Percentiles rank a stretch among this genome's conserved stretches.
Evolutionary conservation across 2,329 filamentous ascomycete species (phyloP).

Genomic region (Aplosporella prunicola): DNA sequence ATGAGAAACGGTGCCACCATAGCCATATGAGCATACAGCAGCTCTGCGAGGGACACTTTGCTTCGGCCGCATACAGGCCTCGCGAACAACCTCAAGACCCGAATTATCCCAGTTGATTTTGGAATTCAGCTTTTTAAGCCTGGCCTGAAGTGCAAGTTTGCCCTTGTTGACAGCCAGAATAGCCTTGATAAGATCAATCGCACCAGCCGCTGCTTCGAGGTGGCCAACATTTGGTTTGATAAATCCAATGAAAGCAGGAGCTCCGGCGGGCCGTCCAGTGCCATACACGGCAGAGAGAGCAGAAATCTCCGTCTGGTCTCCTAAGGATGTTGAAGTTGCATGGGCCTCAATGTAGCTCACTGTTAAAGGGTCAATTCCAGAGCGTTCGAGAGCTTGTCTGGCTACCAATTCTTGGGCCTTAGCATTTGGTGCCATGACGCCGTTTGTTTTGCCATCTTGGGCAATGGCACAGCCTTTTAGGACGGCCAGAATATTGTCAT

Average conservation of each 20-base stretch:
- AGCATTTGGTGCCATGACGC: constrained; percentile 29
- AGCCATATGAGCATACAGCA: constrained; percentile 40
- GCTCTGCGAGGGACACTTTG: constrained; percentile 20
- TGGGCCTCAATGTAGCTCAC: constrained; percentile 14
- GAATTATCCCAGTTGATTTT: constrained; percentile 22
- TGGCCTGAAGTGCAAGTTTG: constrained; percentile 26
- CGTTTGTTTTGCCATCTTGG: constrained; percentile 26
- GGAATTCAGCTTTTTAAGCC: constrained; percentile 25
- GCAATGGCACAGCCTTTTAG: constrained; percentile 23
- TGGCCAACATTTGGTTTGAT: constrained; percentile 27
- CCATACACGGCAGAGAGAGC: constrained; percentile 15
- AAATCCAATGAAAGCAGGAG: constrained; percentile 31
- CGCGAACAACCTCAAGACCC: constrained; percentile 17
- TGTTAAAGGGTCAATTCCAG: constrained; percentile 13
- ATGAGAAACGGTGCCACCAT: constrained; percentile 36
- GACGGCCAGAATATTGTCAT: constrained; percentile 24
- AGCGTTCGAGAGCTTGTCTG: constrained; percentile 14
- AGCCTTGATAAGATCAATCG: constrained; percentile 22
- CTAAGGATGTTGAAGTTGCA: constrained; percentile 17
- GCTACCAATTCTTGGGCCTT: constrained; percentile 23
- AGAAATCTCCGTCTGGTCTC: constrained; percentile 17
- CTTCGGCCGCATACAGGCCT: constrained; percentile 16
- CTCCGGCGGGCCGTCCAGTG: constrained; percentile 35
- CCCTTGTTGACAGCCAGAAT: constrained; percentile 22
- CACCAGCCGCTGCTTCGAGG: constrained; percentile 19